Evolutionary conservation across 257 asterid genomes (phyloP).

Genomic region (Nicotiana knightiana): DNA sequence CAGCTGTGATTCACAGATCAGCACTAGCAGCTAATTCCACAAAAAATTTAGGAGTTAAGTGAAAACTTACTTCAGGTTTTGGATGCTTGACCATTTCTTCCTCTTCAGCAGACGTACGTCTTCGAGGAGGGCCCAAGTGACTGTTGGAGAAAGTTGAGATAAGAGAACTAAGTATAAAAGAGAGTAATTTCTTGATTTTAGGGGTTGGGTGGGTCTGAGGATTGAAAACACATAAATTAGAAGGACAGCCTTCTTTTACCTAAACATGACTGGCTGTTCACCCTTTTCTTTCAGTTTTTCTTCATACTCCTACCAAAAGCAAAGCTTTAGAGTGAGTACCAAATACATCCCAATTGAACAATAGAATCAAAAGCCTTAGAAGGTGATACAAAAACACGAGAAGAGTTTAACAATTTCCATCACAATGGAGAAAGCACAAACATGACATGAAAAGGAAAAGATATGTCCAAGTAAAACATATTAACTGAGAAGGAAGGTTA

Average conservation of each 20-base stretch:
- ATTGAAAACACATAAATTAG: neutral
- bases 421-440: too few species aligned
- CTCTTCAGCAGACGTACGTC: constrained; percentile 74
- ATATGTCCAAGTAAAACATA: too few species aligned
- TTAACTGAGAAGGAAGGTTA: too few species aligned
- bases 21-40: constrained; percentile 11
- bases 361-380: neutral
- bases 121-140: constrained; percentile 89
- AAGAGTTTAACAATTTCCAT: too few species aligned
- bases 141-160: constrained; percentile 40
- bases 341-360: neutral
- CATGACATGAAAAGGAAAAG: too few species aligned
- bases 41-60: constrained; percentile 10
- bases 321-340: neutral
- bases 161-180: neutral
- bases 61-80: constrained; percentile 63
- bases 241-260: constrained; percentile 43
- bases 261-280: constrained; percentile 96
- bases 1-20: constrained; percentile 16
- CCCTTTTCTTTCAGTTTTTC: constrained; percentile 91
- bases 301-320: constrained; percentile 65
- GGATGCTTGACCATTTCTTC: constrained; percentile 90
- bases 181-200: neutral
- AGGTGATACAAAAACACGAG: neutral
- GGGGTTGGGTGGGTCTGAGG: too few species aligned